These are phyloP conservation scores for Zymoseptoria passerinii DNA, from an alignment of 2,329 filamentous ascomycete species.

Conservation along the genomic window DNA sequence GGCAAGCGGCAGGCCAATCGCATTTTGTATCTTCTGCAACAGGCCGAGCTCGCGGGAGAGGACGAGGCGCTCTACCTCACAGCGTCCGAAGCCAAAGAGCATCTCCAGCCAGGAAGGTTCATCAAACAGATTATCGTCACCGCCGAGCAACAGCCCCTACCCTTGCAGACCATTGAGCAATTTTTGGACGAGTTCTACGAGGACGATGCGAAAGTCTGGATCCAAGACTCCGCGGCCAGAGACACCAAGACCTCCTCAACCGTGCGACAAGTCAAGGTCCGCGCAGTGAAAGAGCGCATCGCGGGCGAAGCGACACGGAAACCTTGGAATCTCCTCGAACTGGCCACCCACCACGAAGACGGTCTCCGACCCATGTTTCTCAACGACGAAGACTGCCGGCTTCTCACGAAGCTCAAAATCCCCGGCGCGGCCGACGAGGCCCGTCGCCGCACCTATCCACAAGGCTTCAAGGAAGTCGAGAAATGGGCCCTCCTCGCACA, in stretches of 20 bases:
- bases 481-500: constrained; percentile 29
- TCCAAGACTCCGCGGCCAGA: constrained; percentile 23
- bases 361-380: constrained; percentile 27
- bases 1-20: constrained; percentile 15
- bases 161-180: constrained; percentile 18
- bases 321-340: constrained; percentile 29
- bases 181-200: constrained; percentile 28
- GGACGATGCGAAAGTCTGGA: constrained; percentile 18
- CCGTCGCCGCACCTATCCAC: constrained; percentile 20
- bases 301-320: constrained; percentile 1
- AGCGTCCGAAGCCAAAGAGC: constrained; percentile 16
- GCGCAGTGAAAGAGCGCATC: constrained; percentile 23
- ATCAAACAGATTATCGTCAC: constrained; percentile 23
- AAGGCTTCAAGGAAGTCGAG: constrained; percentile 30
- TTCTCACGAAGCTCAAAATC: constrained; percentile 28
- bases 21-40: constrained; percentile 21
- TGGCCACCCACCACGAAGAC: constrained; percentile 26
- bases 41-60: constrained; percentile 14
- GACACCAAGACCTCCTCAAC: constrained; percentile 3
- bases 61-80: constrained; percentile 21
- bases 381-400: constrained; percentile 25
- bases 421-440: constrained; percentile 18
- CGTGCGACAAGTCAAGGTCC: constrained; percentile 16
- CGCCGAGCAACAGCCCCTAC: constrained; percentile 20
- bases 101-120: constrained; percentile 16